Base-by-base conservation (phyloP, 805 yeast genomes). In the Saturnispora dispora region DNA sequence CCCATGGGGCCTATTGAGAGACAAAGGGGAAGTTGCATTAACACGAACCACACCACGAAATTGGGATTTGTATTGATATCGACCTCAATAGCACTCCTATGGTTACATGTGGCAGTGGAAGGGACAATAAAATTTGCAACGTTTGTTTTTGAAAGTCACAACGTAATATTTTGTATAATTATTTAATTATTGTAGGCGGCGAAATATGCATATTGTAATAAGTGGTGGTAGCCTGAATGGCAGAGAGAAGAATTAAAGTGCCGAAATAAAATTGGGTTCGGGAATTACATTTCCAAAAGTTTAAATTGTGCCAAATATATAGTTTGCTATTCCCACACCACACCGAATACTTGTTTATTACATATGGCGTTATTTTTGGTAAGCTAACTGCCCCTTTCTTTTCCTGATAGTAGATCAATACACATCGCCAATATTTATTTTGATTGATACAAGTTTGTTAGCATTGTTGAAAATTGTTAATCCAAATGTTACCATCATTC, bases 401-500 rank as follows among this genome's bases (percentile, higher is more conserved):
- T 25, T 25, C 28, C 28, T 25, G 28, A 25, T 25, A 25, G 10
- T 25, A 25, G 10, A 25, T 25, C 28, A 25, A 7, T 5, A 25
- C 28, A 25, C 28, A 9, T 25, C 28, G 28, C 28, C 28, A 25
- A 9, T 30, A 30, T 30, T 9, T 30, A 30, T 30, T 30, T 11
- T 30, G 15, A 30, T 30, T 9, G 20, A 17, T 7, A 37, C 11
- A 37, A 20, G 41, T 17, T 4, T 18, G 13, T 37, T 18, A 37
- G 22, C 41, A 37, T 37, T 37, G 13, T 9, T 37, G 23, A 18
- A 37, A 18, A 20, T 37, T 18, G 22, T 17, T 37, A 25, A 37
- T 18, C 18, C 22, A 37, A 18, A 33, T 18, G 46, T 25, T 48
- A 22, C 51, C 51, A 15, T 48, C 51, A 9, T 48, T 48, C 35